A percentile compares a stretch with the other conserved stretches of the same genome.
Conservation (phyloP, 2,329 filamentous ascomycete species). For the Trichoderma hamatum region DNA sequence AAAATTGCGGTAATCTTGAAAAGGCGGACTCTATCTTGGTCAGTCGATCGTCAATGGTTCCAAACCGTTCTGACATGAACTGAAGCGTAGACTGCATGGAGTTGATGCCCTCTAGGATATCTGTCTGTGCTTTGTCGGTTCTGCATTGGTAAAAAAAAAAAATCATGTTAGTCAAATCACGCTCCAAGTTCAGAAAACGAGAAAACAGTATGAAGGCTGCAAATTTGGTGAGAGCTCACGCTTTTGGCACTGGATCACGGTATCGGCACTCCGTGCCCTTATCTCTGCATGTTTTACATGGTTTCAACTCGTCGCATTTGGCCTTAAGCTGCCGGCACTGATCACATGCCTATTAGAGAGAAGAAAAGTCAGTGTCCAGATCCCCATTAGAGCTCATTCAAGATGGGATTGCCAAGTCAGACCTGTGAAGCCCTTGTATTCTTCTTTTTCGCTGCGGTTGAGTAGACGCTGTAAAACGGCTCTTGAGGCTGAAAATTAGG, state of each 20-base stretch:
- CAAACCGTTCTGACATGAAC: conserved; percentile 44
- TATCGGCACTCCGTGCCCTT: conserved; percentile 85
- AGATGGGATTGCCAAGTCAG: conserved; percentile 21
- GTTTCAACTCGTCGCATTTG: conserved; percentile 86
- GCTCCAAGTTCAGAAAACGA: background rate
- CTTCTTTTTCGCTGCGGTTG: conserved; percentile 55
- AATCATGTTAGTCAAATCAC: background rate
- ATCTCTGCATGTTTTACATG: conserved; percentile 85
- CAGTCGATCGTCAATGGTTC: conserved; percentile 44
- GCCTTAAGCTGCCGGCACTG: conserved; percentile 85
- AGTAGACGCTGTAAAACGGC: conserved; percentile 47
- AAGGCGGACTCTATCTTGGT: conserved; percentile 41
- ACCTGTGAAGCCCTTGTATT: conserved; percentile 68
- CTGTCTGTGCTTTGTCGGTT: conserved; percentile 62
- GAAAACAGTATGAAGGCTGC: background rate
- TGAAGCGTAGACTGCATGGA: conserved; percentile 45
- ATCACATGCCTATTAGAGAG: conserved; percentile 74
- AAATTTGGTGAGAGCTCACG: conserved; percentile 59
- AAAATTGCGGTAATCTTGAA: conserved; percentile 29
- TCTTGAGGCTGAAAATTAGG: conserved; percentile 39
- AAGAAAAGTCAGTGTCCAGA: conserved; percentile 25
- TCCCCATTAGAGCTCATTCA: background rate
- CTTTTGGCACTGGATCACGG: conserved; percentile 86
- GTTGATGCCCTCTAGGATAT: conserved; percentile 60
- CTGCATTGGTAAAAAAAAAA: conserved; percentile 37